A percentile compares a stretch with the other conserved stretches of the same genome.
Evolutionary conservation across 345 rosid genomes (phyloP).

Genomic region (Syzygium aromaticum): DNA sequence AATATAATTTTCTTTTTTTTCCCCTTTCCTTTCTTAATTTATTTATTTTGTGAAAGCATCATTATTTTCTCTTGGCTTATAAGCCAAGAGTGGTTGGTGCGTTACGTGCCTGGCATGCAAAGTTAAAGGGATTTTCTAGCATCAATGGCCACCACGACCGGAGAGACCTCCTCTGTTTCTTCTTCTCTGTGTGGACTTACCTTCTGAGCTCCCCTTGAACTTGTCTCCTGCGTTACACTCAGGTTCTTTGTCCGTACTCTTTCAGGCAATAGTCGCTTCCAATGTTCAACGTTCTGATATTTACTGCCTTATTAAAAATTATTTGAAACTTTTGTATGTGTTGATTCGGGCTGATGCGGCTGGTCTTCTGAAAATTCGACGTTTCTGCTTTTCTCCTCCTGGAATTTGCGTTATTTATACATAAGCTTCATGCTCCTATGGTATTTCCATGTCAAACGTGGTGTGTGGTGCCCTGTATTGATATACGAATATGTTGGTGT

Average conservation of each 20-base stretch:
- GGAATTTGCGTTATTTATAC: neutral
- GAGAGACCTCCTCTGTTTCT: neutral
- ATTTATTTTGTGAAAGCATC: slow-evolving; percentile 1
- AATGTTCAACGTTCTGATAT: neutral
- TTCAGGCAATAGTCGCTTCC: neutral
- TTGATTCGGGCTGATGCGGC: neutral
- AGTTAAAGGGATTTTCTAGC: slow-evolving; percentile 8
- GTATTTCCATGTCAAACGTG: neutral
- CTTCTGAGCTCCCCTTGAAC: neutral
- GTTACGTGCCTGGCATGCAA: slow-evolving; percentile 64
- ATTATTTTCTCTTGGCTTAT: slow-evolving; percentile 47
- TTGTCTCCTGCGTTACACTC: neutral
- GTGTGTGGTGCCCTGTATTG: neutral
- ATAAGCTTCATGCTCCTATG: neutral
- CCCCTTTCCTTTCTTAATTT: neutral
- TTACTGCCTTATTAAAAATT: neutral
- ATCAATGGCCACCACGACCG: neutral
- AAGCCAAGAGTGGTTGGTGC: slow-evolving; percentile 59
- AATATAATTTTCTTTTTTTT: neutral
- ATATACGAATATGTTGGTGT: neutral
- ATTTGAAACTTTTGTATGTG: neutral
- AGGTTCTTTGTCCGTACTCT: neutral
- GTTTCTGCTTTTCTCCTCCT: neutral
- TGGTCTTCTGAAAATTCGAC: neutral
- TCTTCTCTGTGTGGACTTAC: neutral